Evolutionary conservation across 306 rosid genomes (phyloP), one percentile per base, ranked within the genome.

Genomic region (Glycine tomentella): DNA sequence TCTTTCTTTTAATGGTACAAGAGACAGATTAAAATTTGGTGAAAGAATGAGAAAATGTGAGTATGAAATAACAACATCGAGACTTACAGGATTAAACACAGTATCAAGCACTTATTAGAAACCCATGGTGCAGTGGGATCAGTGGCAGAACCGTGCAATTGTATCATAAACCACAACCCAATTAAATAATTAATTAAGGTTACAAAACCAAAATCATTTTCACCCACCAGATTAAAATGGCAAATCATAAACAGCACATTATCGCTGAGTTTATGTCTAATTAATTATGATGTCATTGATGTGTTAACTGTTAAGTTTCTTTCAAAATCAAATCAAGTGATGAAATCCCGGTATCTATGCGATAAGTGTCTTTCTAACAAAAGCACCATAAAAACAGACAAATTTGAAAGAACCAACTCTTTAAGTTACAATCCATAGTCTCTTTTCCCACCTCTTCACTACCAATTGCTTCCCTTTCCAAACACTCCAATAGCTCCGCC

Each of bases 161-260:
- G 62, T 38, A 5, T 56, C 62, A 56, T 5, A 5, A 56, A 56
- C 10, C 62, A 56, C 36, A 45, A 44, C 16, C 51, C 52, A 48
- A 48, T 48, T 48, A 31, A n/a, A n/a, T n/a, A n/a, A 45, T 20
- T 9, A 20, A 69, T 69, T 25, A 25, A 25, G 31, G 31, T 25
- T 10, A 69, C 9, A 69, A 48, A 48, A 44, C 74, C 74, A 69
- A 69, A 46, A 10, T 9, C 33, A 69, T 46, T 17, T 69, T 10
- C 50, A 69, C 17, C 56, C 74, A 69, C 33, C 6, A 4, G 55
- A 69, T 69, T 4, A 70, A 25, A 65, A 38, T 65, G 50, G 9
- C 38, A 31, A 31, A 33, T 34, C 10, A 31, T 31, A 33, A 62
- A 8, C 12, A 57, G 57, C 1, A 42, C 2, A 52, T 13, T 13